These are phyloP conservation scores for Pichia sp. DNA, from an alignment of 1,139 yeast species.

Conservation along the genomic window DNA sequence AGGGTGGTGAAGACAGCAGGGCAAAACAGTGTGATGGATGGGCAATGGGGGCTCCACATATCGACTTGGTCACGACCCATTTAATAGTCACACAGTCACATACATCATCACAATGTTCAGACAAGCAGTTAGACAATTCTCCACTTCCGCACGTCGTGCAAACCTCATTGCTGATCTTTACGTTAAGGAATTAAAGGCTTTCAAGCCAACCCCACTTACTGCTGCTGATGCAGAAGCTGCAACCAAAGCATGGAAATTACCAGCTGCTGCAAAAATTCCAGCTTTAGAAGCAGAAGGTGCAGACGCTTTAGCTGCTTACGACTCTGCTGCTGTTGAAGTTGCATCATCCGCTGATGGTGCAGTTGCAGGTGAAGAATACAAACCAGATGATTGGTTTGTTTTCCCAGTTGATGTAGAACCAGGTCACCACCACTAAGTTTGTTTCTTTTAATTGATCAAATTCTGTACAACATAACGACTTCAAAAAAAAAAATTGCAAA, in stretches of 20 bases:
- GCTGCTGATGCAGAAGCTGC: slow-evolving; percentile 71
- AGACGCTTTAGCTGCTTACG: slow-evolving; percentile 71
- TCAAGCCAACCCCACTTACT: slow-evolving; percentile 75
- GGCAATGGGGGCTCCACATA: too few relatives aligned
- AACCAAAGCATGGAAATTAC: slow-evolving; percentile 77
- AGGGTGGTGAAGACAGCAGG: neutral
- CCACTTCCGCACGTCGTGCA: slow-evolving; percentile 32
- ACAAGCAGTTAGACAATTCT: slow-evolving; percentile 32
- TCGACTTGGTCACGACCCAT: too few relatives aligned
- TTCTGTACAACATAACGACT: neutral
- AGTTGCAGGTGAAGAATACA: slow-evolving; percentile 32
- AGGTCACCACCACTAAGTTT: slow-evolving; percentile 38
- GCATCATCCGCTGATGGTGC: slow-evolving; percentile 39
- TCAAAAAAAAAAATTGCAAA: neutral
- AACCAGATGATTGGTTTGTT: slow-evolving; percentile 72
- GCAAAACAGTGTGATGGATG: too few relatives aligned
- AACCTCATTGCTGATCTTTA: slow-evolving; percentile 80
- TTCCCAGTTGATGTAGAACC: slow-evolving; percentile 71
- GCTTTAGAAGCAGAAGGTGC: slow-evolving; percentile 64
- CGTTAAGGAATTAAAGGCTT: slow-evolving; percentile 77
- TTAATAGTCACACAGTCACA: too few relatives aligned
- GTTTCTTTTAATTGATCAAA: neutral
- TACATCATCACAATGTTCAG: slow-evolving; percentile 15
- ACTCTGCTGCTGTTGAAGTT: slow-evolving; percentile 70
- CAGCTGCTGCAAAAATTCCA: slow-evolving; percentile 69